Percentiles rank a stretch among this genome's conserved stretches.
Evolutionary conservation across 1,284 basidiomycete genomes (phyloP).

Genomic region (Irpex rosettiformis): DNA sequence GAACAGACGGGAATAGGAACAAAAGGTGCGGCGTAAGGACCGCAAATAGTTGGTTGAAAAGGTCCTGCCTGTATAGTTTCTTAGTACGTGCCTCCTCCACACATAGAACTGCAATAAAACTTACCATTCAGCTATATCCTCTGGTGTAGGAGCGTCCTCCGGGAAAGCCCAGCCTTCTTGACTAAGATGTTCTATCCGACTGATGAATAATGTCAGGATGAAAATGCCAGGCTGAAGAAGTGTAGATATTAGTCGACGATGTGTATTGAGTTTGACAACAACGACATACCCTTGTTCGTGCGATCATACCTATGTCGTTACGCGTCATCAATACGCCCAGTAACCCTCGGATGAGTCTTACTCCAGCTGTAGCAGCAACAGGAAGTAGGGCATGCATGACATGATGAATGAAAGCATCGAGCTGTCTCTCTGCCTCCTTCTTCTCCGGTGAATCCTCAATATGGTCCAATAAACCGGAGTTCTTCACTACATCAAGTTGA

Average conservation of each 20-base stretch:
- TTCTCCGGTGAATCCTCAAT: slow-evolving; percentile 61
- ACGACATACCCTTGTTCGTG: slow-evolving; percentile 70
- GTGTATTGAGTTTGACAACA: slow-evolving; percentile 6
- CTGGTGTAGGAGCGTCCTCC: slow-evolving; percentile 54
- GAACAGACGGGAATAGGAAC: slow-evolving; percentile 87
- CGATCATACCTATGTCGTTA: slow-evolving; percentile 71
- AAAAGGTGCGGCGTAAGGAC: slow-evolving; percentile 74
- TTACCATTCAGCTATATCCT: slow-evolving; percentile 86
- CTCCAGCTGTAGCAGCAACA: slow-evolving; percentile 73
- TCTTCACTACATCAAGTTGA: slow-evolving; percentile 85
- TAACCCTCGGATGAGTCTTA: slow-evolving; percentile 85
- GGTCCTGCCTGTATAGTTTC: slow-evolving; percentile 57
- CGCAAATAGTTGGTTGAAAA: slow-evolving; percentile 85
- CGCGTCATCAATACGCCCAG: slow-evolving; percentile 83
- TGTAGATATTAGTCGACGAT: not conserved
- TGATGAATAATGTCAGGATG: slow-evolving; percentile 89
- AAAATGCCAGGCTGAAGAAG: slow-evolving; percentile 80
- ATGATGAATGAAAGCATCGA: slow-evolving; percentile 83
- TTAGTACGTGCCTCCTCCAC: slow-evolving; percentile 4
- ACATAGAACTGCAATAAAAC: slow-evolving; percentile 17
- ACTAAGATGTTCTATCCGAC: slow-evolving; percentile 88
- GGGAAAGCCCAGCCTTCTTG: slow-evolving; percentile 35
- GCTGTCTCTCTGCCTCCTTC: slow-evolving; percentile 82
- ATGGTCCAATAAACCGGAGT: slow-evolving; percentile 71
- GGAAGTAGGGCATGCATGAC: slow-evolving; percentile 87